These are phyloP conservation scores for Astrocystis sublimbata DNA, from an alignment of 495 filamentous ascomycete species.

Conservation along the genomic window DNA sequence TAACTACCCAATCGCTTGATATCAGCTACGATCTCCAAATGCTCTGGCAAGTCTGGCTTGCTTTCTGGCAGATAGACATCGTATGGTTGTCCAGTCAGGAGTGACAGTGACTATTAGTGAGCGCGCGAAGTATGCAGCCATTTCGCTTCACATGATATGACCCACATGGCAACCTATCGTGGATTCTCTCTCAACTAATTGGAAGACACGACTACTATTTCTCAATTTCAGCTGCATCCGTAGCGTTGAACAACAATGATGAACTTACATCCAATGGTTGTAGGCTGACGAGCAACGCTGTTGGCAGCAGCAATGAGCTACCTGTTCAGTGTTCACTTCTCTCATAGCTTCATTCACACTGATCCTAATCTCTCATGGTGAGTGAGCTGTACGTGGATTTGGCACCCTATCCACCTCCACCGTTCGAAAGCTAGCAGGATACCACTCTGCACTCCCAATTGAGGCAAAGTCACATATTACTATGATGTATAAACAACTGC, in stretches of 20 bases:
- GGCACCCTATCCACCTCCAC: neutral
- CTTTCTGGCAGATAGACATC: no score
- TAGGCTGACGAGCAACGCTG: neutral
- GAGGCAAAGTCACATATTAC: neutral
- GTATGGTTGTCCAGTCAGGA: neutral
- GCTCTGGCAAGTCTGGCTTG: neutral
- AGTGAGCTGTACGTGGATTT: neutral
- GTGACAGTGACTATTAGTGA: neutral
- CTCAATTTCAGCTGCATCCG: neutral
- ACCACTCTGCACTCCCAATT: neutral
- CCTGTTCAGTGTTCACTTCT: neutral
- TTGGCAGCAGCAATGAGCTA: no score
- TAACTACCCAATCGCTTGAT: neutral
- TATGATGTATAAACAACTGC: neutral
- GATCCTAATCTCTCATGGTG: neutral
- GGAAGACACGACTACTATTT: neutral
- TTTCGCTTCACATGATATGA: neutral
- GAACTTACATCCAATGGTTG: no score
- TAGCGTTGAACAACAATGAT: neutral
- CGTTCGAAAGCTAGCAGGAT: neutral
- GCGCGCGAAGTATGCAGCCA: slow-evolving; percentile 1
- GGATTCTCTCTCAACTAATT: neutral
- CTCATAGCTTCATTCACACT: neutral
- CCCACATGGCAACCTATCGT: neutral
- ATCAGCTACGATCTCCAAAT: no score